Conservation (phyloP, 805 yeast species). For the Nakazawaea anatomiae region DNA sequence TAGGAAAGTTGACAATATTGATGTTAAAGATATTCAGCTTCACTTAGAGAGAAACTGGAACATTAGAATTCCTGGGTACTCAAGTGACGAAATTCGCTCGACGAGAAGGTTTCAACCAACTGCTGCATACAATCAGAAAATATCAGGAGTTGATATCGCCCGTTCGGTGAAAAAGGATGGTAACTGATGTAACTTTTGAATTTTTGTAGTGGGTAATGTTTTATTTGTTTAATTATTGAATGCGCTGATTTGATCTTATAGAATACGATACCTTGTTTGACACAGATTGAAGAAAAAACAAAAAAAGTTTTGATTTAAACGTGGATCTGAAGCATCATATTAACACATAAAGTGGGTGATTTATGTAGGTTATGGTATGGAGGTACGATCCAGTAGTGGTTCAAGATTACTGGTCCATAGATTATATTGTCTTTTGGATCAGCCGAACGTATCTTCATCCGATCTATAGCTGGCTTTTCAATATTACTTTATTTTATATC, state of each 20-base stretch:
- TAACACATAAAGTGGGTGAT: too few species aligned
- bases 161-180: conserved; percentile 51
- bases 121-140: conserved; percentile 54
- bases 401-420: conserved; percentile 13
- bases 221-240: background rate
- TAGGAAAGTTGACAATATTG: conserved; percentile 80
- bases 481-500: conserved; percentile 3
- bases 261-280: too few species aligned
- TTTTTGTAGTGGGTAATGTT: background rate
- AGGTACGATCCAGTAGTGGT: conserved; percentile 8
- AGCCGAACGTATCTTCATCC: conserved; percentile 15
- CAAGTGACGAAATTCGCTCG: conserved; percentile 83
- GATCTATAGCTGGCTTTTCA: conserved; percentile 15
- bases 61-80: conserved; percentile 87
- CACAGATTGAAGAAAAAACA: background rate
- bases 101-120: conserved; percentile 70
- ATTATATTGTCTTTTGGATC: conserved; percentile 13
- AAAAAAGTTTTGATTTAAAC: background rate
- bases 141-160: conserved; percentile 62
- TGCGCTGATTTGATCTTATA: too few species aligned
- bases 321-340: background rate
- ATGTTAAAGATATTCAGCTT: conserved; percentile 83
- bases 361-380: background rate
- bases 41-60: conserved; percentile 94
- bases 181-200: conserved; percentile 5